A percentile compares a stretch with the other conserved stretches of the same genome.
These are phyloP conservation scores for Pleurotus citrinopileatus DNA, from an alignment of 768 basidiomycete species.

Conservation along the genomic window DNA sequence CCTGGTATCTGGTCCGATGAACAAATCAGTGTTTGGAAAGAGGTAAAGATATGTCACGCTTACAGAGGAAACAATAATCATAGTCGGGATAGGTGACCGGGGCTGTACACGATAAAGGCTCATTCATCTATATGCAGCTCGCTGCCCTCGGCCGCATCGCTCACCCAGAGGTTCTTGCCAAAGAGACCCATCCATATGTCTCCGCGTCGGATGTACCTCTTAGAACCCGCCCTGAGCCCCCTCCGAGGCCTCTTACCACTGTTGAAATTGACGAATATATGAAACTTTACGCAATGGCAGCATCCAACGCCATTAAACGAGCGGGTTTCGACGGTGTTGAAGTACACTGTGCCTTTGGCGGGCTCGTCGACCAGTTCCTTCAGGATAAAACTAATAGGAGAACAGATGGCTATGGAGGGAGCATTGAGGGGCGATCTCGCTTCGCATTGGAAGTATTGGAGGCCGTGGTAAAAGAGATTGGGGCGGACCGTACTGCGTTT, in stretches of 20 bases:
- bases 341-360: constrained; percentile 45
- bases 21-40: constrained; percentile 45
- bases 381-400: constrained; percentile 54
- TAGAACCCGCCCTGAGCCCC: not conserved
- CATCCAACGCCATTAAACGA: not conserved
- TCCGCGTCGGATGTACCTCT: not conserved
- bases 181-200: not conserved
- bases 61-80: not conserved
- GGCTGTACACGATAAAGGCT: not conserved
- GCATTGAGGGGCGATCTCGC: constrained; percentile 51
- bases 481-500: not conserved
- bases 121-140: not conserved
- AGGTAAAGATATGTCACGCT: constrained; percentile 22
- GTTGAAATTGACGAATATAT: not conserved
- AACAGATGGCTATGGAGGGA: constrained; percentile 60
- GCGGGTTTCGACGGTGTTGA: constrained; percentile 1
- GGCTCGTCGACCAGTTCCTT: constrained; percentile 39
- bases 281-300: not conserved
- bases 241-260: not conserved
- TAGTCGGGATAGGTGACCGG: constrained; percentile 7
- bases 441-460: constrained; percentile 53
- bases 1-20: constrained; percentile 40
- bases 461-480: constrained; percentile 19
- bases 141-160: not conserved
- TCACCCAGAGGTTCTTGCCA: not conserved